phyloP scores from a whole-genome alignment of 352 stramenopile species.

The Phytophthora lateralis region DNA sequence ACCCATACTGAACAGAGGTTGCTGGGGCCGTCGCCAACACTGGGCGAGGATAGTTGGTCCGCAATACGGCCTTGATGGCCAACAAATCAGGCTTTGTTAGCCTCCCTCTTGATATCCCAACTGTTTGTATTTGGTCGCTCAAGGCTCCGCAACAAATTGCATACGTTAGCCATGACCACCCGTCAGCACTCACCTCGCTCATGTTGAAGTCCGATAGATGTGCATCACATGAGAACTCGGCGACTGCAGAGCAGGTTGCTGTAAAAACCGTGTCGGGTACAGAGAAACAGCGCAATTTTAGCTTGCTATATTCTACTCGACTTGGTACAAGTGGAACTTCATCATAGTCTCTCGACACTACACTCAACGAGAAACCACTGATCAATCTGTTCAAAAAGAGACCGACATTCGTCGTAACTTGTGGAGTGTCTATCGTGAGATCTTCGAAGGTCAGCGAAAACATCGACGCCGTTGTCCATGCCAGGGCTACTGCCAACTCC shows the following conservation, averaged over 20 bases:
- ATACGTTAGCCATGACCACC: conserved; percentile 1
- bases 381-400: neutral
- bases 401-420: neutral
- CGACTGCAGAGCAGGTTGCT: conserved; percentile 1
- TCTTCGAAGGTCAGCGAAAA: neutral
- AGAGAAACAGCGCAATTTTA: neutral
- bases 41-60: neutral
- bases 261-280: neutral
- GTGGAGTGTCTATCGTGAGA: neutral
- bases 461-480: too few species aligned
- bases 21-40: neutral
- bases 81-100: neutral
- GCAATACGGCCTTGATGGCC: neutral
- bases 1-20: neutral
- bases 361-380: neutral
- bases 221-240: neutral
- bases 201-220: neutral
- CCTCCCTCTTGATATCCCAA: neutral
- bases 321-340: neutral
- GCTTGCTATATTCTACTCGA: neutral
- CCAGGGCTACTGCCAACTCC: neutral
- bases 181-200: neutral
- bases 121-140: neutral
- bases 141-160: neutral
- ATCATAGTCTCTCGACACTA: neutral